A percentile compares a stretch with the other conserved stretches of the same genome.
phyloP scores from a whole-genome alignment of 1,139 yeast genomes.

The Suhomyces bokatorum region DNA sequence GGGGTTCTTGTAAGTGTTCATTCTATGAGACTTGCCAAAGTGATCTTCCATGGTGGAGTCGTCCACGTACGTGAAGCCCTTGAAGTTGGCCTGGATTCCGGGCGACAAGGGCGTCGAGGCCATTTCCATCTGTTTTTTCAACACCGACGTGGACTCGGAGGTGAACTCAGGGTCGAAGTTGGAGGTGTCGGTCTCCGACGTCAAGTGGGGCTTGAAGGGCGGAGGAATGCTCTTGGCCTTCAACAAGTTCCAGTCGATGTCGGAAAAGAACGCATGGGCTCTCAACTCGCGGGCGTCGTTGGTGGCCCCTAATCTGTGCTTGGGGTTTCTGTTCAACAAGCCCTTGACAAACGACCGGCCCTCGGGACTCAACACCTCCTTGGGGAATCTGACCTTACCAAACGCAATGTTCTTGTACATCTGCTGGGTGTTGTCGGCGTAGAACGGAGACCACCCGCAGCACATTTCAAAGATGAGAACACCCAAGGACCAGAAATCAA shows the following conservation, averaged over 20 bases:
- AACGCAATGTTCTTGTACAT: slow-evolving; percentile 98
- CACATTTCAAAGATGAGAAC: slow-evolving; percentile 85
- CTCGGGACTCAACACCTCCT: slow-evolving; percentile 86
- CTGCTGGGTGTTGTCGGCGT: slow-evolving; percentile 95
- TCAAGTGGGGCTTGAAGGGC: slow-evolving; percentile 91
- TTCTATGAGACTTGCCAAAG: slow-evolving; percentile 51
- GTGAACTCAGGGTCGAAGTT: slow-evolving; percentile 98
- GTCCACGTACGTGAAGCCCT: slow-evolving; percentile 94
- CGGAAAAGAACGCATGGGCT: slow-evolving; percentile 87
- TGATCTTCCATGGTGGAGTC: slow-evolving; percentile 92
- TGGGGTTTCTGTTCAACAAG: slow-evolving; percentile 88
- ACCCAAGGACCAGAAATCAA: slow-evolving; percentile 84
- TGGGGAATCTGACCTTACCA: slow-evolving; percentile 95
- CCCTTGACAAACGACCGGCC: slow-evolving; percentile 96
- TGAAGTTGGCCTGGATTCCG: slow-evolving; percentile 92
- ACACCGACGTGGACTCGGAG: slow-evolving; percentile 79
- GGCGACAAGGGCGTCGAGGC: slow-evolving; percentile 86
- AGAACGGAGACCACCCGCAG: slow-evolving; percentile 99
- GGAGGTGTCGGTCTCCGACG: slow-evolving; percentile 89
- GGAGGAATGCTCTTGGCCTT: slow-evolving; percentile 88
- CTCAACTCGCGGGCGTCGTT: slow-evolving; percentile 90
- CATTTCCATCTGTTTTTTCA: slow-evolving; percentile 66
- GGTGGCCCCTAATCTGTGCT: slow-evolving; percentile 86
- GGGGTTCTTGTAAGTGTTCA: slow-evolving; percentile 53
- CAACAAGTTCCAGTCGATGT: slow-evolving; percentile 84